These are phyloP conservation scores for Auxenochlorella pyrenoidosa DNA, from an alignment of 139 green algal genomes.

Conservation along the genomic window DNA sequence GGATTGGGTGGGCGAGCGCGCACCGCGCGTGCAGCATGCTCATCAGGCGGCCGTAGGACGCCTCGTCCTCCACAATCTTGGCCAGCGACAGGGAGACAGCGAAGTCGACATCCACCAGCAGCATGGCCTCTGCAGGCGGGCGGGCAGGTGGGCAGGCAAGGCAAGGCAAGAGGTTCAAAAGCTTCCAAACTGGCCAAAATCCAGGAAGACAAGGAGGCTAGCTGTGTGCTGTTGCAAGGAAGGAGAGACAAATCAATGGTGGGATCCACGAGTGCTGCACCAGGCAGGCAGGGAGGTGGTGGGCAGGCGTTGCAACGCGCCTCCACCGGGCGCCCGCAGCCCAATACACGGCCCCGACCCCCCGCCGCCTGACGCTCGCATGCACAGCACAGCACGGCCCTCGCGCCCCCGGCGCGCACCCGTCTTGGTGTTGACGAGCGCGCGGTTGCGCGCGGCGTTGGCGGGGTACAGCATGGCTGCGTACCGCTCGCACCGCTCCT, in stretches of 20 bases:
- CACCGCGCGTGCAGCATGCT: constrained; percentile 24
- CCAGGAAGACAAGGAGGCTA: too few relatives aligned
- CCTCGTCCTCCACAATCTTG: background rate
- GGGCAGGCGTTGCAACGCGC: too few relatives aligned
- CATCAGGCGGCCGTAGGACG: constrained; percentile 33
- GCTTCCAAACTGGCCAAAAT: too few relatives aligned
- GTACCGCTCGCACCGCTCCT: constrained; percentile 49
- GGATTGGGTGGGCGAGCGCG: background rate
- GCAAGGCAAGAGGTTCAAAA: too few relatives aligned
- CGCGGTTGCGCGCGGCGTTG: constrained; percentile 52
- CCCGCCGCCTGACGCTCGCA: too few relatives aligned
- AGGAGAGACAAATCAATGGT: too few relatives aligned
- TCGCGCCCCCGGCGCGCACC: background rate
- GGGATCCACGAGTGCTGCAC: too few relatives aligned
- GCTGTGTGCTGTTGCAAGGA: too few relatives aligned
- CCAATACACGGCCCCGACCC: too few relatives aligned
- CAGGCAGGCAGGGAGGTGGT: background rate
- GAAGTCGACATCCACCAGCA: constrained; percentile 57
- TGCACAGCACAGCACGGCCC: background rate
- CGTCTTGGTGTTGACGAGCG: constrained; percentile 28
- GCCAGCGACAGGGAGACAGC: constrained; percentile 31
- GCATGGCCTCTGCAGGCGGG: constrained; percentile 27
- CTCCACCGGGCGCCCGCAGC: too few relatives aligned
- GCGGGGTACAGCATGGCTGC: constrained; percentile 44
- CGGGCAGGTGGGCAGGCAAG: background rate